A percentile compares a stretch with the other conserved stretches of the same genome.
Conservation (phyloP, 768 basidiomycete genomes). For the Russula brevipes region DNA sequence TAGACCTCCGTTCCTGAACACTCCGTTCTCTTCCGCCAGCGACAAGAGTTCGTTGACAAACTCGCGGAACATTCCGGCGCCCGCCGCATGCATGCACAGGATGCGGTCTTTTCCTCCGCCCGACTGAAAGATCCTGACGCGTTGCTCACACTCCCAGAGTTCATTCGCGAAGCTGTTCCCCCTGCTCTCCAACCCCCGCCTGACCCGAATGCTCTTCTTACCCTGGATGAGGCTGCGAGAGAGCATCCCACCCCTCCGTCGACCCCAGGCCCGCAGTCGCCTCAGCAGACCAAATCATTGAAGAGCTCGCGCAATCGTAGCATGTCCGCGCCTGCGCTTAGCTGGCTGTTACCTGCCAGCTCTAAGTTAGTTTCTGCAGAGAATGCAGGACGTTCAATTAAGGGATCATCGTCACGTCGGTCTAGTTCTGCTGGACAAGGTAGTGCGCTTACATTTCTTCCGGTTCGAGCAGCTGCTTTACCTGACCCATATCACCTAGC, state of each 20-base stretch:
- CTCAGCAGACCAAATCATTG: conserved; percentile 33
- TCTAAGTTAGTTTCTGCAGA: conserved; percentile 25
- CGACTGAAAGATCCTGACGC: conserved; percentile 37
- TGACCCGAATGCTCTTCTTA: conserved; percentile 24
- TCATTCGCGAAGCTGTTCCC: conserved; percentile 25
- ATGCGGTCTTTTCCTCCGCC: conserved; percentile 50
- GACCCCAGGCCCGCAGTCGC: conserved; percentile 30
- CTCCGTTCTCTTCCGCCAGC: conserved; percentile 38
- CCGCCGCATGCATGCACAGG: conserved; percentile 74
- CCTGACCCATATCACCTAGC: not conserved
- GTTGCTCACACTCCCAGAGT: conserved; percentile 51
- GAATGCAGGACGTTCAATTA: conserved; percentile 23
- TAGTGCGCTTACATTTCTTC: conserved; percentile 24
- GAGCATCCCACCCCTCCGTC: conserved; percentile 32
- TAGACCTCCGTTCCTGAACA: conserved; percentile 7
- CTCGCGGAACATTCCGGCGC: conserved; percentile 65
- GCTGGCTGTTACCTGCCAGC: conserved; percentile 30
- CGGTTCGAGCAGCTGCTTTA: not conserved
- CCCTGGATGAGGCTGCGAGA: conserved; percentile 40
- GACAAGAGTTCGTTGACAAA: conserved; percentile 70
- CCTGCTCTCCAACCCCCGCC: conserved; percentile 11
- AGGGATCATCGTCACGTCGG: conserved; percentile 25
- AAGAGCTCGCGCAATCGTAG: conserved; percentile 33
- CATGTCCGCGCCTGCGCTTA: conserved; percentile 34
- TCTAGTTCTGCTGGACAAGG: conserved; percentile 30